A percentile compares a stretch with the other conserved stretches of the same genome.
These are phyloP conservation scores for Yamadazyma endophytica DNA, from an alignment of 805 yeast genomes.

Conservation along the genomic window DNA sequence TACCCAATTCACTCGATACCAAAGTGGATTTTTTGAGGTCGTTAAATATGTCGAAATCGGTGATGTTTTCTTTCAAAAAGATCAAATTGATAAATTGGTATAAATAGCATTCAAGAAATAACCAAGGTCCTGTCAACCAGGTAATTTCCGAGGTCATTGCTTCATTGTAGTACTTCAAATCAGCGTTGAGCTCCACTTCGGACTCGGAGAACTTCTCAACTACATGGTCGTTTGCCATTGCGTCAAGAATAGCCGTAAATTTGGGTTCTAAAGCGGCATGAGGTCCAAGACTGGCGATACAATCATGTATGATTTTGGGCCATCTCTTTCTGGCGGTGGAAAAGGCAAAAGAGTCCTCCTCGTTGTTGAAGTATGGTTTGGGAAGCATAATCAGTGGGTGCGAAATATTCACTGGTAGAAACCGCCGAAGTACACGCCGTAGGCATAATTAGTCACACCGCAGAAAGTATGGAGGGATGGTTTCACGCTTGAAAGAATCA, in stretches of 20 bases:
- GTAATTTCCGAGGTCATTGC: constrained; percentile 30
- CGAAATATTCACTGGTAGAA: not conserved
- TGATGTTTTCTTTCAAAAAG: constrained; percentile 24
- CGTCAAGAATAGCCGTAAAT: constrained; percentile 37
- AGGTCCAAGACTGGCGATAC: constrained; percentile 27
- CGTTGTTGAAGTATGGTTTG: constrained; percentile 57
- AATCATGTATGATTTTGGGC: constrained; percentile 75
- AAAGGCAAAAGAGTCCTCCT: constrained; percentile 75
- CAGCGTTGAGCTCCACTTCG: constrained; percentile 41
- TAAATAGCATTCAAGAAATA: constrained; percentile 77
- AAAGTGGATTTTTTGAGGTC: constrained; percentile 71
- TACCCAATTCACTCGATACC: constrained; percentile 69
- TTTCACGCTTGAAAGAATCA: not conserved
- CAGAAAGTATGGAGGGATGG: not conserved
- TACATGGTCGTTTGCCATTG: constrained; percentile 31
- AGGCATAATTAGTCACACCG: not conserved
- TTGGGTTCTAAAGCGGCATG: constrained; percentile 11
- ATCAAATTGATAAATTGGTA: constrained; percentile 60
- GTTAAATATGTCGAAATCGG: constrained; percentile 67
- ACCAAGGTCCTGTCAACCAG: constrained; percentile 91
- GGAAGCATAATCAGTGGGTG: constrained; percentile 27
- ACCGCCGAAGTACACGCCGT: not conserved
- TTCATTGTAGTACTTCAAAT: constrained; percentile 57
- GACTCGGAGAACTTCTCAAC: constrained; percentile 24
- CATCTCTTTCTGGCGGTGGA: constrained; percentile 77